Evolutionary conservation across 2,329 filamentous ascomycete genomes (phyloP), one percentile per base, ranked within the genome.

Genomic region (Xylaria multiplex): DNA sequence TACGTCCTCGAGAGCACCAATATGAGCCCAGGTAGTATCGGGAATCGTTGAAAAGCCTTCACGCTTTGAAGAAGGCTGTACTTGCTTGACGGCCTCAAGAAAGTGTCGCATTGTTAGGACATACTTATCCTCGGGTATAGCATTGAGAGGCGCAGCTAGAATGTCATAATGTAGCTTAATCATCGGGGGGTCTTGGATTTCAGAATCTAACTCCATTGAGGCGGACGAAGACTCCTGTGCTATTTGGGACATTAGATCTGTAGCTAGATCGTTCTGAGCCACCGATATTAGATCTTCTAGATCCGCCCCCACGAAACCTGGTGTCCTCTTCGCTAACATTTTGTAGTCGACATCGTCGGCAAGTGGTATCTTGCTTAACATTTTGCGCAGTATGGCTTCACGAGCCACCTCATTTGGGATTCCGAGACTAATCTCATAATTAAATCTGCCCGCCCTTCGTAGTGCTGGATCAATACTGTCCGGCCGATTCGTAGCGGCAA

Each of bases 1-100:
- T 4, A 97, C 89, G n/a, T 84, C 84, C 50, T 87, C 82, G 14
- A 99, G 85, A 6, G 95, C 95, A 65, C 96, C 96, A 59, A 99
- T 93, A 74, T 98, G 91, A 52, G 89, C 84, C 93, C 96, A 99
- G 0, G 93, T 97, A 5, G 96, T 95, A 76, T 94, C 90, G 7
- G 96, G 96, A 50, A 98, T 93, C 0, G 93, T 96, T 13, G 93
- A 93, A 79, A 99, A 99, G 53, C 96, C 96, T 80, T 99, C 95
- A 56, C 93, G 90, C 77, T 95, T 94, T 6, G 91, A 91, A 1
- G 93, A 95, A 30, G 93, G 88, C 76, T 93, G 86, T 68, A 97
- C 87, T 64, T 87, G 86, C 9, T 91, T 88, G 2, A 97, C 85
- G 2, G 93, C 94, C 1, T 84, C 82, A 27, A 90, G 82, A 78